Base-by-base conservation (phyloP, 148 eudicot species). In the Chenopodium album region DNA sequence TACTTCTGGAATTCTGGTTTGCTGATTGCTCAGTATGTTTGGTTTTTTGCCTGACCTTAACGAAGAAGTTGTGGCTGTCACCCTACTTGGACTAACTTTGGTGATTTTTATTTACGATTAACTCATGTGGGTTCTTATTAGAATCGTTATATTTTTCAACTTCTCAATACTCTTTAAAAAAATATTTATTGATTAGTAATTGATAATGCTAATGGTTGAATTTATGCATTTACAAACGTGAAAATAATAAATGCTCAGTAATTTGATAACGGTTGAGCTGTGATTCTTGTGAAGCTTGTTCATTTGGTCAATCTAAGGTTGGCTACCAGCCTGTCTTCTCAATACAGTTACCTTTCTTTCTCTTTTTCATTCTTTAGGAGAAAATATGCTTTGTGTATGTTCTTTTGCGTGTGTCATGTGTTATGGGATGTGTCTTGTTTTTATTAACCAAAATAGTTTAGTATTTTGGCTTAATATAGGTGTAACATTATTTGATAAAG, bases 301-400 rank as follows among this genome's bases (percentile, higher is more conserved):
- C 22, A 23, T 50, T 44, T 74, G 63, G 63, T 50, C 77, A 26
- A 50, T 74, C 4, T 26, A 28, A 28, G 34, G 77, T 74, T 52
- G 77, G 63, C 77, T 4, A 74, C 60, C 77, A 48, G 77, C 77
- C 17, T 74, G 62, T 74, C 52, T 29, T 74, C 26, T 52, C 63
- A 48, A 1, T 26, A 0, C 11, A 50, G 34, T 12, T 26, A 19
- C 5, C 1, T 72, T 73, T 23, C 26, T 0, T 47, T 47, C 32
- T 1, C 46, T 72, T 0, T 72, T 44, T 22, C 12, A 0, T 52
- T 52, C 56, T 3, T 56, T 56, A 17, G 6, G 16, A 54, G 16
- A 54, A 14, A 56, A 13, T 23, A 23, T 46, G 7, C 9, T 9
- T 4, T 23, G 59, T 23, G 59, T 32, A 73, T 73, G 76, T 48